Base-by-base conservation (phyloP, 2,329 filamentous ascomycete species). In the Monosporascus sp. region DNA sequence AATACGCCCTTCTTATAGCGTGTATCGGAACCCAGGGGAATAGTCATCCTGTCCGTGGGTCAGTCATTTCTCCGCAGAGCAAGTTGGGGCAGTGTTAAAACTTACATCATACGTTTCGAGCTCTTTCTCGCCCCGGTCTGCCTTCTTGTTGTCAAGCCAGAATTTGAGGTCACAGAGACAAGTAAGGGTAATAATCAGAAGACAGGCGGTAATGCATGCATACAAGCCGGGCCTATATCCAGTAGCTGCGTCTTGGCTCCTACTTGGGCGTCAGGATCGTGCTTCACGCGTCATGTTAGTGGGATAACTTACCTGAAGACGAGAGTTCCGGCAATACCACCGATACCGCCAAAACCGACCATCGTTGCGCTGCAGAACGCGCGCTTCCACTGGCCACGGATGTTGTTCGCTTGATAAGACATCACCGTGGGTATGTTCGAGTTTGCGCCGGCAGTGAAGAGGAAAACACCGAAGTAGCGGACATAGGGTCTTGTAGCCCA, bases 381-480 rank as follows among this genome's bases (percentile, higher is more conserved):
- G 45, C 89, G 82, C 74, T 91, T 93, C 88, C 89, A 93, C 72
- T 93, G 89, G 0, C 89, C 89, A 48, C 88, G 83, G 63, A 94
- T 86, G 71, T 94, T 94, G 73, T 92, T 93, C 47, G 88, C 87
- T 72, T 92, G 42, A 5, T 46, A 46, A 27, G 42, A 46, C 42
- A 46, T 46, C 11, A 46, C 42, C 2, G 20, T 24, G 3, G 42
- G 42, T 25, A 46, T 17, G 22, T 94, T 94, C 58, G 85, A 81
- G 69, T 91, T 91, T 57, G 85, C 84, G 7, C 88, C 89, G 0
- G 87, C 86, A 0, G 87, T 86, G n/a, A 83, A 79, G 47, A 92
- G 72, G 72, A 92, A 92, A 53, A 90, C 79, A 51, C 88, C 88
- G 56, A 89, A 84, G 69, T 90, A 91, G 45, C 86, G 80, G 9